Evolutionary conservation across 2,329 filamentous ascomycete genomes (phyloP).

Genomic region (Diaporthe nobilis): DNA sequence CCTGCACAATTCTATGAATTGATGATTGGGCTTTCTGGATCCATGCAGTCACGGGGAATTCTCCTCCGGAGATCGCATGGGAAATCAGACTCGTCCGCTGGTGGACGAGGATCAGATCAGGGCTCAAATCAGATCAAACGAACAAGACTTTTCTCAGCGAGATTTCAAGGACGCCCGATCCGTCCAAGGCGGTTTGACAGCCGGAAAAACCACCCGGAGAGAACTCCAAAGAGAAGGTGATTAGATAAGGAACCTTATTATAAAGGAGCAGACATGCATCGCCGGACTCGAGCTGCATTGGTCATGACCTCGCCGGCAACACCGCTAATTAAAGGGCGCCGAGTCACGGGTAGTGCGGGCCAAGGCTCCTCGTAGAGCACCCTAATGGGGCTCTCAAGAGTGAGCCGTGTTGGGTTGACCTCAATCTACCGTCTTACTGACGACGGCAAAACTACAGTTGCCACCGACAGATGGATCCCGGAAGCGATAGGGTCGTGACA

Average conservation of each 20-base stretch:
- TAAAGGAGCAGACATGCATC: background rate
- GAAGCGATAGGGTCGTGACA: background rate
- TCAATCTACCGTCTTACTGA: background rate
- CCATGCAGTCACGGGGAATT: background rate
- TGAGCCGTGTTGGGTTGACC: background rate
- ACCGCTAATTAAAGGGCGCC: conserved; percentile 6
- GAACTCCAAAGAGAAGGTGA: background rate
- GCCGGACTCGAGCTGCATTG: background rate
- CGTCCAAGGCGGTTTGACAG: background rate
- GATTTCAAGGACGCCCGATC: background rate
- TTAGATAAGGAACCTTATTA: background rate
- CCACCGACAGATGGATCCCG: background rate
- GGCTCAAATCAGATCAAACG: background rate
- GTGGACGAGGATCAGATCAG: background rate
- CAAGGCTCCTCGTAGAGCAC: background rate
- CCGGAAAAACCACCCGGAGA: background rate
- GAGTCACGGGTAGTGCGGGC: background rate
- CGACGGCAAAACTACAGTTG: background rate
- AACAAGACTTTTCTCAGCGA: background rate
- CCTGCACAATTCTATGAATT: background rate
- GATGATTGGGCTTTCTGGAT: too few species aligned
- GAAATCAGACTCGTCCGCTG: background rate
- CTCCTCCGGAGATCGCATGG: background rate
- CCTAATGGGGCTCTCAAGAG: background rate
- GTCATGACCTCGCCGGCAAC: background rate